Evolutionary conservation across 768 basidiomycete species (phyloP), one percentile per base, ranked within the genome.

Genomic region (Lactarius evosmus): DNA sequence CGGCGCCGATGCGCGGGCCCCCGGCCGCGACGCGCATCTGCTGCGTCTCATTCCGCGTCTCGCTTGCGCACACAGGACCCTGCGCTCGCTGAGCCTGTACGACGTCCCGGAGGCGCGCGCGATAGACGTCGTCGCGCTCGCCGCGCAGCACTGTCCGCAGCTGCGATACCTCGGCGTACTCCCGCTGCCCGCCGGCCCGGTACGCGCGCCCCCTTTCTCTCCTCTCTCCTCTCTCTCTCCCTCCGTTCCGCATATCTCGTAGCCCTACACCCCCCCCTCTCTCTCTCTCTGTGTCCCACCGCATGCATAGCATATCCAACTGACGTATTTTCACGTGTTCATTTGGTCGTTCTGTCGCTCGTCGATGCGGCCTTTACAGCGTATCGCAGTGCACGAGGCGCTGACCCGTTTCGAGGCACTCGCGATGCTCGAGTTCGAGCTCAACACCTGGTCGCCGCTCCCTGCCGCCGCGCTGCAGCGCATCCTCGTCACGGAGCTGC

Each of bases 141-240:
- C 78, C 62, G 71, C 77, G 59, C 69, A 66, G 62, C 64, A 74
- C 59, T 75, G 74, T 38, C 70, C 77, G 8, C 63, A 70, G 49
- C 70, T 80, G 65, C 75, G 71, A 62, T 69, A 79, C 68, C 62
- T 80, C 40, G 79, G 80, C 63, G 69, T 77, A 14, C 70, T 80
- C 36, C 70, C 76, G 2, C 67, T 78, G 44, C 74, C 74, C 1
- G 44, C 62, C 44, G 65, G 64, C 63, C 69, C 77, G 67, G 79
- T 80, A 70, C 73, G 77, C 66, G 14, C 16, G 2, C n/a, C 54
- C 54, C 12, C 33, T 41, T 40, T 27, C 27, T 22, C 6, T 51
- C 1, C 60, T 5, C 22, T 32, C 46, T 61, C 56, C 25, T 17
- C 52, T 56, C 65, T 49, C 25, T 29, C 25, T 25, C 14, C 33